These are phyloP conservation scores for Diplodia sapinea DNA, from an alignment of 2,329 filamentous ascomycete genomes.

Conservation along the genomic window DNA sequence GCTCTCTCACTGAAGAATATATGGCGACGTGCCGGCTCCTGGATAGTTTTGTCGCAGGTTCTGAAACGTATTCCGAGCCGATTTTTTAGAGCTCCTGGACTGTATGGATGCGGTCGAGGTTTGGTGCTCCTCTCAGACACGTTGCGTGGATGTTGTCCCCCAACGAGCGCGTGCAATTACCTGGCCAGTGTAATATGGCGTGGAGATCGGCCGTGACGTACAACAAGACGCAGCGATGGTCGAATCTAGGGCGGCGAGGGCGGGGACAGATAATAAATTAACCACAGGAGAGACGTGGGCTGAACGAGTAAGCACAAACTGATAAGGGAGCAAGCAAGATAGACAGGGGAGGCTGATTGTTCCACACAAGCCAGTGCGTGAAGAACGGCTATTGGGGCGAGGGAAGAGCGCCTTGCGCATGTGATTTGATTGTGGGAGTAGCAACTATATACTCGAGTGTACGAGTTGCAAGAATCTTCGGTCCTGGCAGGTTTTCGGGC, in stretches of 20 bases:
- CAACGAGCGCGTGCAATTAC: neutral
- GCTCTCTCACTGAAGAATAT: neutral
- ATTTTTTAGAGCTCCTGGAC: neutral
- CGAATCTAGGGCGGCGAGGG: neutral
- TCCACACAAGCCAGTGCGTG: neutral
- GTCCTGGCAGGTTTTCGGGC: neutral
- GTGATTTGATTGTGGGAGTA: neutral
- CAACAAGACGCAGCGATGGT: neutral
- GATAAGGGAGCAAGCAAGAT: slow-evolving; percentile 2
- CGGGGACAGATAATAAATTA: slow-evolving; percentile 3
- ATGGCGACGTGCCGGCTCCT: neutral
- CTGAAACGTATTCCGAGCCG: neutral
- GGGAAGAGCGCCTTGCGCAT: neutral
- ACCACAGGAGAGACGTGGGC: neutral
- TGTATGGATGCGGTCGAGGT: neutral
- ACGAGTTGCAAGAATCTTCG: neutral
- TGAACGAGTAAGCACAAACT: slow-evolving; percentile 10
- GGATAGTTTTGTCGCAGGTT: neutral
- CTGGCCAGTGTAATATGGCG: too few species aligned
- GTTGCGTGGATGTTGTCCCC: neutral
- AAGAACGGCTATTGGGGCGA: neutral
- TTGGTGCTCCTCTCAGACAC: neutral
- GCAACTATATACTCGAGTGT: neutral
- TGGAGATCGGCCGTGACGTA: neutral
- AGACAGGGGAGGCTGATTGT: slow-evolving; percentile 1